These are phyloP conservation scores for Diaporthe longicolla DNA, from an alignment of 2,329 filamentous ascomycete species.

Conservation along the genomic window DNA sequence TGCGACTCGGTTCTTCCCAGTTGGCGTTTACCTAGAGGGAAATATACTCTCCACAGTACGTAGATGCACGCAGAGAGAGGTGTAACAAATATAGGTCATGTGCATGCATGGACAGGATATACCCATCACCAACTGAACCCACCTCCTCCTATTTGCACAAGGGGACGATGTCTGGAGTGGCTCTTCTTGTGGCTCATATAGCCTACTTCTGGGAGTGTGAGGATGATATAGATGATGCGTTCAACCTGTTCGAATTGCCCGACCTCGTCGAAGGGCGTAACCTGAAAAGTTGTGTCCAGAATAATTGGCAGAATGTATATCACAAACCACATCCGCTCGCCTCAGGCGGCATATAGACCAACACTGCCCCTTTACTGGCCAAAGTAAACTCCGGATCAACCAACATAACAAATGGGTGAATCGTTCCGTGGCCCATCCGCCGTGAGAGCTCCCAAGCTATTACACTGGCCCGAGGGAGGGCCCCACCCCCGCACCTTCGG, in stretches of 20 bases:
- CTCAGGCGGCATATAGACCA: too few species aligned
- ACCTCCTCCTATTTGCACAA: neutral
- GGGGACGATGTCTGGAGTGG: neutral
- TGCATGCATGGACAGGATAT: neutral
- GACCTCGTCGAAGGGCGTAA: too few species aligned
- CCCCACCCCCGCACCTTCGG: constrained; percentile 17
- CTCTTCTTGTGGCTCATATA: neutral
- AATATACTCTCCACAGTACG: neutral
- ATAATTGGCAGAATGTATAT: too few species aligned
- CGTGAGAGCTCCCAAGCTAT: neutral
- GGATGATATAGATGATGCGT: too few species aligned
- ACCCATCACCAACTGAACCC: neutral
- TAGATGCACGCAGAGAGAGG: neutral
- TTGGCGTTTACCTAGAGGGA: neutral
- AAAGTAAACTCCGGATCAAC: too few species aligned
- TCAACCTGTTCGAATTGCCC: too few species aligned
- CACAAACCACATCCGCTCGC: too few species aligned
- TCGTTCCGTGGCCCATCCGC: neutral
- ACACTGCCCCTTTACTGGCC: neutral
- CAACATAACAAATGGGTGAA: neutral
- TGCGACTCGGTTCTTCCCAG: neutral
- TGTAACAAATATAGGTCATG: neutral
- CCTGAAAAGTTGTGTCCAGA: too few species aligned
- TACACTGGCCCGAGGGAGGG: neutral
- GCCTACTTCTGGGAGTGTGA: too few species aligned